Percentiles rank a stretch among this genome's conserved stretches.
Evolutionary conservation across 2,329 filamentous ascomycete species (phyloP).

Genomic region (Cercospora beticola): DNA sequence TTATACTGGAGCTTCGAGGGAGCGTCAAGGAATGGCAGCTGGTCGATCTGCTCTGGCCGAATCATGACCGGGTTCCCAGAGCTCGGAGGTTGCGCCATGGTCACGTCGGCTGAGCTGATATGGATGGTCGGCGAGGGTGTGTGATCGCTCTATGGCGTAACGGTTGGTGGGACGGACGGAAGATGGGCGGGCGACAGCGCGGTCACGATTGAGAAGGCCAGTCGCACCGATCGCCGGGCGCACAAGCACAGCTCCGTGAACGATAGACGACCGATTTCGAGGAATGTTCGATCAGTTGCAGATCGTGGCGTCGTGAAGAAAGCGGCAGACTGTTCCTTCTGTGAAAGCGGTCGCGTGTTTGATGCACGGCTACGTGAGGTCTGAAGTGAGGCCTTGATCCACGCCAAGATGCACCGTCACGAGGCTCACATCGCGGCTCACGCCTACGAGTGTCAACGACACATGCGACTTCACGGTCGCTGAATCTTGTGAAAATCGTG

Average conservation of each 20-base stretch:
- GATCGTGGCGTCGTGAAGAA: background rate
- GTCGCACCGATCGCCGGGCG: background rate
- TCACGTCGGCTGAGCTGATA: background rate
- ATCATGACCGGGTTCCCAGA: slow-evolving; percentile 37
- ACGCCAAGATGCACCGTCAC: background rate
- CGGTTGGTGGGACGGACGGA: background rate
- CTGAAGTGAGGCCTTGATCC: background rate
- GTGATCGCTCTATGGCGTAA: background rate
- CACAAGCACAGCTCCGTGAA: background rate
- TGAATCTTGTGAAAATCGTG: background rate
- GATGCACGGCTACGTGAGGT: background rate
- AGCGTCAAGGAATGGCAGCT: slow-evolving; percentile 54
- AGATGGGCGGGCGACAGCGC: background rate
- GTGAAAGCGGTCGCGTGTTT: background rate
- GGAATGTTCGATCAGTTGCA: background rate
- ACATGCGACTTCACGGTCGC: background rate
- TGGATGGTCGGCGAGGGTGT: background rate
- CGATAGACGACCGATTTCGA: background rate
- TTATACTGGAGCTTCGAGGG: slow-evolving; percentile 58
- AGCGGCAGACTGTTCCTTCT: background rate
- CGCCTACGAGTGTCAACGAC: background rate
- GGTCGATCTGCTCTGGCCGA: slow-evolving; percentile 54
- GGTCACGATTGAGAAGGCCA: background rate
- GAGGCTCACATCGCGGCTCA: background rate
- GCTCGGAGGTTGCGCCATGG: slow-evolving; percentile 16